Conservation (phyloP, 2,329 filamentous ascomycete genomes). For the Orbilia javanica region DNA sequence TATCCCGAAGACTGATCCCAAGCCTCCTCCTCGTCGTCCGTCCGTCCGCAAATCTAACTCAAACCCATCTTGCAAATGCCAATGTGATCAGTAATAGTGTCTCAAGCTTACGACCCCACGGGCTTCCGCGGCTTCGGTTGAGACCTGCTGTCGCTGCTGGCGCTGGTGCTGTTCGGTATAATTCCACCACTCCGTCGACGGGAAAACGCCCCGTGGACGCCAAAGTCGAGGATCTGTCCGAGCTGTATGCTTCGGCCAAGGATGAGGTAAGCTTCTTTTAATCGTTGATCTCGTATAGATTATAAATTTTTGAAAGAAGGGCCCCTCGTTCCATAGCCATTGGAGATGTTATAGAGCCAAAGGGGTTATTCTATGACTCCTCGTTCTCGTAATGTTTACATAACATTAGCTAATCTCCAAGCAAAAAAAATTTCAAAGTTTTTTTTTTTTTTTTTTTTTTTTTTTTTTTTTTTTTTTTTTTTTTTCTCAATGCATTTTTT, state of each 20-base stretch:
- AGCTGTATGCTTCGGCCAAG: constrained; percentile 45
- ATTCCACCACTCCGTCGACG: constrained; percentile 8
- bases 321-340: background rate
- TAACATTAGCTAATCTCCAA: constrained; percentile 23
- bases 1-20: constrained; percentile 23
- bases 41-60: background rate
- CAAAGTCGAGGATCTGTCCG: constrained; percentile 47
- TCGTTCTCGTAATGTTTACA: constrained; percentile 9
- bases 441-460: constrained; percentile 13
- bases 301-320: background rate
- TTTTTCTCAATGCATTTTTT: background rate
- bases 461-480: background rate
- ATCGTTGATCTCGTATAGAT: background rate
- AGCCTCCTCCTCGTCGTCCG: background rate
- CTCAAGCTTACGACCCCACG: constrained; percentile 5
- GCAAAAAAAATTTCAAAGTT: background rate
- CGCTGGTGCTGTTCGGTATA: background rate
- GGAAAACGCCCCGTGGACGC: constrained; percentile 48
- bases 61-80: background rate
- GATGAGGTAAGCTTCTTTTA: constrained; percentile 50
- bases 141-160: too few relatives aligned
- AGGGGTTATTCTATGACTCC: constrained; percentile 1
- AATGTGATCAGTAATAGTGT: background rate
- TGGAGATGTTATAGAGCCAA: too few relatives aligned
- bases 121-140: background rate